Base-by-base conservation (phyloP, 768 basidiomycete species). In the Mycena olivaceomarginata region DNA sequence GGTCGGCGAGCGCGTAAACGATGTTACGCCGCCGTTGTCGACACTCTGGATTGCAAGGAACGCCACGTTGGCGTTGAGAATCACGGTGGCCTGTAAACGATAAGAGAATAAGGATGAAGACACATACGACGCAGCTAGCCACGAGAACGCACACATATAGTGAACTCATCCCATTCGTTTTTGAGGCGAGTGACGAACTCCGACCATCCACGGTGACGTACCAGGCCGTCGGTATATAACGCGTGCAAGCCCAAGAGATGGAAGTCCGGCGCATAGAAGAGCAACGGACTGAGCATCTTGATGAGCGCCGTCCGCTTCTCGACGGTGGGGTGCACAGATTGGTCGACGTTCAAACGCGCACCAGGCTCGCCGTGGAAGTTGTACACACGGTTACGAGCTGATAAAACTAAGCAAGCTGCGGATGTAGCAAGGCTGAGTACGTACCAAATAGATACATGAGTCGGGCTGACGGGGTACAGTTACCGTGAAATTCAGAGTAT, bases 121-220 rank as follows among this genome's bases (percentile, higher is more conserved):
- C 31, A 4, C 31, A 31, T 31, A 31, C 31, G 31, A 31, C 31
- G 31, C 31, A 31, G 31, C 4, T 31, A 31, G 31, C 4, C 31
- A 31, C 31, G 16, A 31, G 39, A 13, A 74, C 90, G 70, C 72
- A 93, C 93, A 70, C 90, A 88, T 25, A 93, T 88, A 66, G 88
- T 90, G 57, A 90, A 88, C 73, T 90, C 89, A 75, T 89, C 85
- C 86, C 91, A 90, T 74, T 93, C 89, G 12, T 85, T 85, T 22
- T 86, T 88, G 45, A 93, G 79, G 43, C 88, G 88, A 13, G 70
- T 70, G 57, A 92, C 85, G 56, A 90, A 89, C 40, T 82, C 82
- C 5, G 84, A 82, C 91, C 92, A 93, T 8, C 84, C 83, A 13
- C 82, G 80, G 40, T 82, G 82, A 70, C 86, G 87, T 63, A 88